Evolutionary conservation across 495 filamentous ascomycete genomes (phyloP).

Genomic region (Penicillium malachiteum): DNA sequence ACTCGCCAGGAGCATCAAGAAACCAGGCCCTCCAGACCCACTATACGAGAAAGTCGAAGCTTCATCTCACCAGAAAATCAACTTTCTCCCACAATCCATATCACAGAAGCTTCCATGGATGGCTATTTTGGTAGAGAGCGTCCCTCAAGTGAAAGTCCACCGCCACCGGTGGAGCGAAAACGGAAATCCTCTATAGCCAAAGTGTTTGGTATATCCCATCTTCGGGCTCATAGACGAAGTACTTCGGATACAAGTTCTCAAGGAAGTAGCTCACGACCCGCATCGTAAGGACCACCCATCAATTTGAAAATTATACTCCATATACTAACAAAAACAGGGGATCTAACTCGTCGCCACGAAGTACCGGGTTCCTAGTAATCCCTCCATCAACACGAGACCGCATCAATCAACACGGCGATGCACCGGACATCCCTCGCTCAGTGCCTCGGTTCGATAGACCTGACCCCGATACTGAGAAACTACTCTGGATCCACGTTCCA

Average conservation of each 20-base stretch:
- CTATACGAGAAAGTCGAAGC: slow-evolving; percentile 26
- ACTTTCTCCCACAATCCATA: slow-evolving; percentile 33
- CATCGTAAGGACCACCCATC: slow-evolving; percentile 16
- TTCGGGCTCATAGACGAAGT: slow-evolving; percentile 16
- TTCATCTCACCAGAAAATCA: slow-evolving; percentile 16
- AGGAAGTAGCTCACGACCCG: slow-evolving; percentile 16
- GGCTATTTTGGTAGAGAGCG: slow-evolving; percentile 26
- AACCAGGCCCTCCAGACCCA: slow-evolving; percentile 16
- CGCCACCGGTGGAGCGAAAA: slow-evolving; percentile 11
- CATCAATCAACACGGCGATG: slow-evolving; percentile 20
- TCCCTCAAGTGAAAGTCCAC: slow-evolving; percentile 20
- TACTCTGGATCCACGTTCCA: slow-evolving; percentile 67
- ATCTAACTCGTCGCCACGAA: slow-evolving; percentile 20
- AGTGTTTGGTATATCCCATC: slow-evolving; percentile 11
- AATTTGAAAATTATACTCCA: neutral
- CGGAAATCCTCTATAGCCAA: slow-evolving; percentile 6
- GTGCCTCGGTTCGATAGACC: slow-evolving; percentile 41
- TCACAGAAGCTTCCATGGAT: slow-evolving; percentile 29
- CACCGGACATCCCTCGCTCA: slow-evolving; percentile 28
- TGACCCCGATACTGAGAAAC: slow-evolving; percentile 44
- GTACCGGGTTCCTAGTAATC: slow-evolving; percentile 25
- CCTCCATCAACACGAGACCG: slow-evolving; percentile 28
- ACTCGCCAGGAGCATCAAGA: slow-evolving; percentile 2
- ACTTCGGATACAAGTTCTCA: slow-evolving; percentile 21
- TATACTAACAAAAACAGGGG: slow-evolving; percentile 1